Percentiles rank a stretch among this genome's conserved stretches.
Conservation (phyloP, 2,329 filamentous ascomycete species). For the Fusarium siculi region DNA sequence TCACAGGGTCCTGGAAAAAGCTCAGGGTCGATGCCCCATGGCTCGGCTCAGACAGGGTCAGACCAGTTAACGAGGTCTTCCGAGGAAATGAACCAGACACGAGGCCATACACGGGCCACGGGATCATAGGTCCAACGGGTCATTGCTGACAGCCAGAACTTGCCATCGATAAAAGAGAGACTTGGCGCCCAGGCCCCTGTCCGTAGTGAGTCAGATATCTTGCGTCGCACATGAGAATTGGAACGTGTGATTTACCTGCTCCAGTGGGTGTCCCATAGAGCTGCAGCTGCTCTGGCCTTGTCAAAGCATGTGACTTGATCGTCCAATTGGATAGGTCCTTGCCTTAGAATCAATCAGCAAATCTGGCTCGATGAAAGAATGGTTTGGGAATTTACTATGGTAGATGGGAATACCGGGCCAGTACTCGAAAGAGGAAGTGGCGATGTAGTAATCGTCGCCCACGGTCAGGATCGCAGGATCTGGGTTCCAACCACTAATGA, state of each 20-base stretch:
- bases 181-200: background rate
- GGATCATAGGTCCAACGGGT: background rate
- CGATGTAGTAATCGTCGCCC: background rate
- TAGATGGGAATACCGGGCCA: background rate
- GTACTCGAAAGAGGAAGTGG: background rate
- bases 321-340: background rate
- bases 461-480: background rate
- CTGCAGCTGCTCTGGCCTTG: background rate
- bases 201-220: accelerated
- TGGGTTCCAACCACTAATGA: background rate
- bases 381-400: background rate
- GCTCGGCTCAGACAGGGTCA: background rate
- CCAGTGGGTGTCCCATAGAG: background rate
- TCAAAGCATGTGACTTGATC: background rate
- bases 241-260: background rate
- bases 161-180: background rate
- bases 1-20: background rate
- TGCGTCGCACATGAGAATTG: accelerated
- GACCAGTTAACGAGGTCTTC: background rate
- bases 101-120: background rate
- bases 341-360: background rate
- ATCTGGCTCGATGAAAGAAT: too few relatives aligned
- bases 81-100: background rate
- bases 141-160: background rate
- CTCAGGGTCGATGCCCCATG: background rate